These are phyloP conservation scores for Amphibolis antarctica DNA, from an alignment of 106 monocot species.

Conservation along the genomic window DNA sequence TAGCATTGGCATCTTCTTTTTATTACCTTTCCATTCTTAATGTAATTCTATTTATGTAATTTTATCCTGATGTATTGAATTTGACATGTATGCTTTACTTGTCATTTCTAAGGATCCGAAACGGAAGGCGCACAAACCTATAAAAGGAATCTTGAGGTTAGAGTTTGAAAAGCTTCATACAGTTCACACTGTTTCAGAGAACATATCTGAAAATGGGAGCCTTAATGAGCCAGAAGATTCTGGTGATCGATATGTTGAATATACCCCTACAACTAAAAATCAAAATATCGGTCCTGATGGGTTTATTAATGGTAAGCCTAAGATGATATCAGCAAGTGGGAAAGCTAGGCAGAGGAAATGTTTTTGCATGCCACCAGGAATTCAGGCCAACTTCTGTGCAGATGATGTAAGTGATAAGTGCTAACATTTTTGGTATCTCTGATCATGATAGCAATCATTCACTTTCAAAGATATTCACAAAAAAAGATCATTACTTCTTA, in stretches of 20 bases:
- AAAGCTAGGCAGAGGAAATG: slow-evolving; percentile 26
- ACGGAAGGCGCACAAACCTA: slow-evolving; percentile 91
- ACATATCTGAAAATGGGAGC: slow-evolving; percentile 70
- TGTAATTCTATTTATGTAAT: too few species aligned
- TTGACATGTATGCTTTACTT: not conserved
- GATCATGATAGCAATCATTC: not conserved
- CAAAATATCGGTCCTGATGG: slow-evolving; percentile 29
- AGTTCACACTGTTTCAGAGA: slow-evolving; percentile 36
- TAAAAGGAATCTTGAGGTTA: slow-evolving; percentile 74
- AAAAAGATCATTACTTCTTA: not conserved
- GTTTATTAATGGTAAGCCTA: slow-evolving; percentile 14
- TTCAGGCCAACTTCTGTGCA: slow-evolving; percentile 9
- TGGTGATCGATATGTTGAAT: slow-evolving; percentile 25
- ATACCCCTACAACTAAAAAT: slow-evolving; percentile 25
- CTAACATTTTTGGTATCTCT: too few species aligned
- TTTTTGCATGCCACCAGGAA: slow-evolving; percentile 15
- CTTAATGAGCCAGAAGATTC: slow-evolving; percentile 44
- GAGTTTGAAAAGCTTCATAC: slow-evolving; percentile 81
- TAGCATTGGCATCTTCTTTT: too few species aligned
- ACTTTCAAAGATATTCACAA: not conserved
- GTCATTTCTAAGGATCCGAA: slow-evolving; percentile 65
- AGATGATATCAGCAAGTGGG: slow-evolving; percentile 16
- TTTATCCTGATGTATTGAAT: not conserved
- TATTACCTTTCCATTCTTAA: too few species aligned
- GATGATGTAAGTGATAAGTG: slow-evolving; percentile 42